Conservation (phyloP, 2,329 filamentous ascomycete genomes). For the Ceratocystis destructans region DNA sequence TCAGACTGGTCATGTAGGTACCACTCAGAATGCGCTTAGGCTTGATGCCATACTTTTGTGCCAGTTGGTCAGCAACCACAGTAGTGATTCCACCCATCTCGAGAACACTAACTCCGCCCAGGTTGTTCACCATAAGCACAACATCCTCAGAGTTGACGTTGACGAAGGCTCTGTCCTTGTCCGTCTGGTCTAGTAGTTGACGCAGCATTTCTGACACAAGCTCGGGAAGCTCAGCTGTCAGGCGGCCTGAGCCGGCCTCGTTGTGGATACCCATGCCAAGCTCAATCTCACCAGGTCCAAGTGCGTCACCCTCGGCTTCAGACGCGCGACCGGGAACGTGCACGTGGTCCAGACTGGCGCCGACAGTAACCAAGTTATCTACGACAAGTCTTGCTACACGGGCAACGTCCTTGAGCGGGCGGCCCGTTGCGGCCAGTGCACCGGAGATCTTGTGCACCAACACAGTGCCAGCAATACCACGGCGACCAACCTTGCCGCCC, state of each 20-base stretch:
- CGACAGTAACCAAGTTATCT: slow-evolving; percentile 69
- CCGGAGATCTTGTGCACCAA: slow-evolving; percentile 84
- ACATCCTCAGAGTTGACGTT: slow-evolving; percentile 48
- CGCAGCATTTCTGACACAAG: slow-evolving; percentile 52
- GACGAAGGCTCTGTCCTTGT: slow-evolving; percentile 58
- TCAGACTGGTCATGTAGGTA: slow-evolving; percentile 67
- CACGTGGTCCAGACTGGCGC: slow-evolving; percentile 77
- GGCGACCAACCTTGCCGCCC: slow-evolving; percentile 80
- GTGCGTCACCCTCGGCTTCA: slow-evolving; percentile 35
- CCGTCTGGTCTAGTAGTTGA: slow-evolving; percentile 51
- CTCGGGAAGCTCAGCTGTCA: slow-evolving; percentile 37
- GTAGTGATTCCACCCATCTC: slow-evolving; percentile 59
- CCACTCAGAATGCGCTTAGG: slow-evolving; percentile 53
- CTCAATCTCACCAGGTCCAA: slow-evolving; percentile 46
- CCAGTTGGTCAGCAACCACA: slow-evolving; percentile 53
- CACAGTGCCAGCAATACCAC: slow-evolving; percentile 84
- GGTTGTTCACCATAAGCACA: slow-evolving; percentile 60
- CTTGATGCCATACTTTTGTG: slow-evolving; percentile 41
- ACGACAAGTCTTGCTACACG: slow-evolving; percentile 57
- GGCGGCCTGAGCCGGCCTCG: slow-evolving; percentile 44
- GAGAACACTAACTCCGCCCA: slow-evolving; percentile 58
- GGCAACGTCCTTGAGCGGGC: slow-evolving; percentile 54
- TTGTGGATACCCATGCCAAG: slow-evolving; percentile 71
- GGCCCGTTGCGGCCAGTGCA: slow-evolving; percentile 61
- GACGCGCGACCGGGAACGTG: slow-evolving; percentile 67